Evolutionary conservation across 108 stramenopile species (phyloP).

Genomic region (Poteriospumella lacustris): DNA sequence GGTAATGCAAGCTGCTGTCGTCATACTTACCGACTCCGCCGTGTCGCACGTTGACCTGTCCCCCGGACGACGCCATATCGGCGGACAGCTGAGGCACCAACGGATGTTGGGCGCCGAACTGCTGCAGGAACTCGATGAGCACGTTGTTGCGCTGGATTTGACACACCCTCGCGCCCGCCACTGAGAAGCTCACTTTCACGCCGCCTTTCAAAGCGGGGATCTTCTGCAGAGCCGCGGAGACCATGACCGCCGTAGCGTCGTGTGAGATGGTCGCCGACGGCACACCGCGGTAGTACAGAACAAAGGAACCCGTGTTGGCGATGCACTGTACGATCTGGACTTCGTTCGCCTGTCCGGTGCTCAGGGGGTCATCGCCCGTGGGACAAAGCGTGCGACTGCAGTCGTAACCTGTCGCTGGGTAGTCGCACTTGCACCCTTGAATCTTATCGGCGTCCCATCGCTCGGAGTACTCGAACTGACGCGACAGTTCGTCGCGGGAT

Average conservation of each 20-base stretch:
- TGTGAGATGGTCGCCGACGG: conserved; percentile 24
- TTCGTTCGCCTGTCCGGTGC: conserved; percentile 42
- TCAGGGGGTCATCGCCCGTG: conserved; percentile 24
- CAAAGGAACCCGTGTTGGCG: conserved; percentile 39
- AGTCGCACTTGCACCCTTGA: conserved; percentile 42
- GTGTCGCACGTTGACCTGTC: conserved; percentile 33
- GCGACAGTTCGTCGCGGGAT: background rate
- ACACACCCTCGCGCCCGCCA: background rate
- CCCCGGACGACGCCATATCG: background rate
- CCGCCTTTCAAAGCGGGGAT: conserved; percentile 28
- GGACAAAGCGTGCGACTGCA: conserved; percentile 25
- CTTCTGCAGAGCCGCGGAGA: background rate
- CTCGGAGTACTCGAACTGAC: background rate
- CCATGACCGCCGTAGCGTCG: conserved; percentile 32
- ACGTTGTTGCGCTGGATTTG: background rate
- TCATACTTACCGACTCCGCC: background rate
- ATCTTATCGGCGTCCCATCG: conserved; percentile 48
- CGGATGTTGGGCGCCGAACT: conserved; percentile 21
- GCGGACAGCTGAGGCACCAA: background rate
- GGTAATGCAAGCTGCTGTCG: too few species aligned
- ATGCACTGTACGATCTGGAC: conserved; percentile 48
- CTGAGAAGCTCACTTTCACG: conserved; percentile 41
- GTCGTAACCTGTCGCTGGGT: conserved; percentile 24
- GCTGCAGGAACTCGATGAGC: conserved; percentile 24
- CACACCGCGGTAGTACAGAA: conserved; percentile 27